Evolutionary conservation across 2,329 filamentous ascomycete species (phyloP).

Genomic region (Lojkania enalia): DNA sequence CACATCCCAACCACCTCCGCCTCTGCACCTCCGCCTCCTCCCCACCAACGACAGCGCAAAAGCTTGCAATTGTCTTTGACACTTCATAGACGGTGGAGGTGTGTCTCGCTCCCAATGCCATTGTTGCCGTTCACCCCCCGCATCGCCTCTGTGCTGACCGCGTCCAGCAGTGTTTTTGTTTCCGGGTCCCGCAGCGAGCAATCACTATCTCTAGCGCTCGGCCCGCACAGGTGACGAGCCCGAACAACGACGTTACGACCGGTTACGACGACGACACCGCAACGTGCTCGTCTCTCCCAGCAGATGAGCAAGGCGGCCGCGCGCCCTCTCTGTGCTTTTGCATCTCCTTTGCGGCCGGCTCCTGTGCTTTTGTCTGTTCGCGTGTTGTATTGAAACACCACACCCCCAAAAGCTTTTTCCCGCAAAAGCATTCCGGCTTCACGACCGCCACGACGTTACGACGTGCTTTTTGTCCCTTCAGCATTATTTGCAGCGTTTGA

Average conservation of each 20-base stretch:
- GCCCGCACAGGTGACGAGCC: conserved; percentile 35
- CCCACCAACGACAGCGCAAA: conserved; percentile 25
- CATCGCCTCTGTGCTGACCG: conserved; percentile 25
- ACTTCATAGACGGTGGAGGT: conserved; percentile 27
- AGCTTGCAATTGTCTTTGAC: conserved; percentile 24
- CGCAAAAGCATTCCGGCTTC: conserved; percentile 27
- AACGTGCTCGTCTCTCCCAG: conserved; percentile 14
- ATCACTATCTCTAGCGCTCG: conserved; percentile 35
- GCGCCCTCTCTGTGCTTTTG: conserved; percentile 9
- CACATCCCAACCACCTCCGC: conserved; percentile 49
- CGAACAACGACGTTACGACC: conserved; percentile 30
- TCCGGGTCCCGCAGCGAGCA: conserved; percentile 27
- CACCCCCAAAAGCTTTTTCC: conserved; percentile 36
- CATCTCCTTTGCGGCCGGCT: conserved; percentile 34
- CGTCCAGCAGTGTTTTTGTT: conserved; percentile 29
- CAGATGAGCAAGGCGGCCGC: conserved; percentile 24
- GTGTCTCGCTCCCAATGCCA: conserved; percentile 14
- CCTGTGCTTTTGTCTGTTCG: conserved; percentile 34
- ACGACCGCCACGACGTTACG: conserved; percentile 48
- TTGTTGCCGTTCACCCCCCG: conserved; percentile 6
- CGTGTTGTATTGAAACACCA: conserved; percentile 36
- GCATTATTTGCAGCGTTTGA: conserved; percentile 47
- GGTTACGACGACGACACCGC: conserved; percentile 10
- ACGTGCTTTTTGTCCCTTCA: conserved; percentile 43
- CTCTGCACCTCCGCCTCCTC: conserved; percentile 44